These are phyloP conservation scores for Aureobasidium leucospermi DNA, from an alignment of 2,329 filamentous ascomycete genomes.

Conservation along the genomic window DNA sequence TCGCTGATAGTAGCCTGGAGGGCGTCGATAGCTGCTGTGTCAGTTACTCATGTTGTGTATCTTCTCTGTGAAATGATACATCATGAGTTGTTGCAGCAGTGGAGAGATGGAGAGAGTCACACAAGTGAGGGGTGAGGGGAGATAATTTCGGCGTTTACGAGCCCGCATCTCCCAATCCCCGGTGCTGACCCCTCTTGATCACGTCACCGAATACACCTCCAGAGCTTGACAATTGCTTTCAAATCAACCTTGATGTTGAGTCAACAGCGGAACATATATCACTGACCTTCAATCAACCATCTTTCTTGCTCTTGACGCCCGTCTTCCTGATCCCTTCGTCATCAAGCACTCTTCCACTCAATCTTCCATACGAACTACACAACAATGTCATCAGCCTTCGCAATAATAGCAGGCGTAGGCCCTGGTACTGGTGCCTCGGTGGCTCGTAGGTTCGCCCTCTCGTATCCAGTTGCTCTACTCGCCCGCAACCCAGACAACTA, in stretches of 20 bases:
- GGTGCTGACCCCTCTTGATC: background rate
- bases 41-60: too few species aligned
- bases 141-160: too few species aligned
- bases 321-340: background rate
- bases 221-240: conserved; percentile 1
- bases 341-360: background rate
- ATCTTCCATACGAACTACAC: background rate
- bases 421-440: conserved; percentile 60
- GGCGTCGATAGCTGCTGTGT: too few species aligned
- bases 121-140: too few species aligned
- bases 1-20: too few species aligned
- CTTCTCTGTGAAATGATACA: too few species aligned
- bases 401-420: conserved; percentile 66
- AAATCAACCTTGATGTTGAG: conserved; percentile 9
- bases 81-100: too few species aligned
- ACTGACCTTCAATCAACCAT: background rate
- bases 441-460: conserved; percentile 51
- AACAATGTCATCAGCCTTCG: conserved; percentile 42
- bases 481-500: conserved; percentile 61
- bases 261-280: background rate
- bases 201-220: background rate
- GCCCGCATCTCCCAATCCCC: too few species aligned
- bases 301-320: background rate
- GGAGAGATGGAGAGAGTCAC: too few species aligned
- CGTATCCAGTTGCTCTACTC: conserved; percentile 69